These are phyloP conservation scores for Mycena albidolilacea DNA, from an alignment of 768 basidiomycete species.

Conservation along the genomic window DNA sequence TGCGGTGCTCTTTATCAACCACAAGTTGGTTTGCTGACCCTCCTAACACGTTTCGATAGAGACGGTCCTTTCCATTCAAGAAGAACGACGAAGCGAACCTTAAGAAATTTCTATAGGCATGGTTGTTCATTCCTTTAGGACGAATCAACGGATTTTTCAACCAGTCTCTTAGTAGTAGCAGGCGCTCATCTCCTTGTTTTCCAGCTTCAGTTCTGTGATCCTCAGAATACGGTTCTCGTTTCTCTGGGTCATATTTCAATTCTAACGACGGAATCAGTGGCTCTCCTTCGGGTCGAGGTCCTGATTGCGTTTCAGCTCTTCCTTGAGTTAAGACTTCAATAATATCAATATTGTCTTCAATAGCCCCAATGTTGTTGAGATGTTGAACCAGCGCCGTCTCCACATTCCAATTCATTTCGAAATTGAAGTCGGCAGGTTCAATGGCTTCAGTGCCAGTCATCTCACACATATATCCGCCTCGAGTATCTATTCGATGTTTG, in stretches of 20 bases:
- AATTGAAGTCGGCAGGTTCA: background rate
- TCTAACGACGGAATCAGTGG: conserved; percentile 42
- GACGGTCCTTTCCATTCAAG: conserved; percentile 39
- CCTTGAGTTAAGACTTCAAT: background rate
- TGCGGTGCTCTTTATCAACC: conserved; percentile 19
- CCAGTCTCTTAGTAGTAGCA: conserved; percentile 38
- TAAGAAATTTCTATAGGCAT: conserved; percentile 41
- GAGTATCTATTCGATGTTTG: background rate
- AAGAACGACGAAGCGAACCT: conserved; percentile 41
- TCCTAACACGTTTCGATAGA: conserved; percentile 37
- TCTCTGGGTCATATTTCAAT: conserved; percentile 39
- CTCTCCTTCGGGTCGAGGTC: conserved; percentile 28
- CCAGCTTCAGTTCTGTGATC: conserved; percentile 31
- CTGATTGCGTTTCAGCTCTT: background rate
- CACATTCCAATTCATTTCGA: no score
- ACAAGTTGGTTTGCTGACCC: background rate
- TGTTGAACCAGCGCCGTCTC: background rate
- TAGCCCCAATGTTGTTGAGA: background rate
- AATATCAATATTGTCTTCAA: background rate
- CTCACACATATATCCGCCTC: background rate
- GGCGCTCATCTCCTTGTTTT: conserved; percentile 34
- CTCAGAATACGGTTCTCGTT: conserved; percentile 28
- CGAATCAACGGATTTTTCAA: conserved; percentile 37
- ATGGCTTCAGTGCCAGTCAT: background rate
- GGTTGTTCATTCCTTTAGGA: conserved; percentile 6